Evolutionary conservation across 345 rosid species (phyloP).

Genomic region (Dipteronia dyeriana): DNA sequence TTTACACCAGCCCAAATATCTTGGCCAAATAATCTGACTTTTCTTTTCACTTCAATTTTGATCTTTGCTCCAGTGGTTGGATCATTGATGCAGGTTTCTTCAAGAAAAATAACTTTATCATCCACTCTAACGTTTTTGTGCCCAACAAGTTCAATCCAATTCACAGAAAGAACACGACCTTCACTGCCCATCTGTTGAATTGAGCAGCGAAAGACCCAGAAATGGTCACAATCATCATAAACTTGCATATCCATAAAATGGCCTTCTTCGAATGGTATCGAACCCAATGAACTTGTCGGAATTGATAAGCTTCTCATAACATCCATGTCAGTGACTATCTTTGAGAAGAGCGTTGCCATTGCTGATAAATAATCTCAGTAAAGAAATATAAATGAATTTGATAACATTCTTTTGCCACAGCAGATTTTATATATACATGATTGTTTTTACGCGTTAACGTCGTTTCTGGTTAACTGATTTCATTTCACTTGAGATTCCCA

Average conservation of each 20-base stretch:
- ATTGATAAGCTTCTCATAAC: neutral
- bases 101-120: neutral
- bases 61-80: neutral
- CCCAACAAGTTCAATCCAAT: slow-evolving; percentile 12
- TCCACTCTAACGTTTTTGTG: neutral
- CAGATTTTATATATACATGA: no score
- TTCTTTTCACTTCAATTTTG: slow-evolving; percentile 16
- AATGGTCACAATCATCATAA: neutral
- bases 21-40: slow-evolving; percentile 17
- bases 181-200: neutral
- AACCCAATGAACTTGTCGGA: neutral
- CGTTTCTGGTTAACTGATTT: no score
- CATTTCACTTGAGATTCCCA: no score
- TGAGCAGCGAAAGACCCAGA: slow-evolving; percentile 7
- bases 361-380: neutral
- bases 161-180: slow-evolving; percentile 8
- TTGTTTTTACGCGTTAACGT: no score
- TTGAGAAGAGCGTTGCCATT: slow-evolving; percentile 8
- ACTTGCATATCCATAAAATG: slow-evolving; percentile 7
- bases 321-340: neutral
- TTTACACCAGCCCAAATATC: slow-evolving; percentile 14
- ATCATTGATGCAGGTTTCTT: neutral
- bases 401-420: no score
- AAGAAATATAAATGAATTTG: no score
- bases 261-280: neutral